These are phyloP conservation scores for Oryza australiensis DNA, from an alignment of 176 grass and related monocot genomes.

Conservation along the genomic window DNA sequence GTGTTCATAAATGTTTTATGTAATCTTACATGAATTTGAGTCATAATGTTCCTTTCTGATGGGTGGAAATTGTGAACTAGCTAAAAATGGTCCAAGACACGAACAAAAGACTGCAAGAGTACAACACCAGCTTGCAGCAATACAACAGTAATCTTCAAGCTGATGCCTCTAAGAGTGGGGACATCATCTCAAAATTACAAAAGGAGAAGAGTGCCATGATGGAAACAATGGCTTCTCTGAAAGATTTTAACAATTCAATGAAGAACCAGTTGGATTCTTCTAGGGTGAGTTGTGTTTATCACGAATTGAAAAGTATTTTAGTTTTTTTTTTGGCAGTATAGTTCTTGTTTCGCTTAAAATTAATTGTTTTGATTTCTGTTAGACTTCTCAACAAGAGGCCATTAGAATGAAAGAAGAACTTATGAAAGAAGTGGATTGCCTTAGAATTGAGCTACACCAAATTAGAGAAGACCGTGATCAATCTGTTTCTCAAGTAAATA, in stretches of 20 bases:
- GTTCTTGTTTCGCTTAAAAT: not conserved
- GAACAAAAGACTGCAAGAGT: slow-evolving; percentile 69
- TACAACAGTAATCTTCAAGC: slow-evolving; percentile 95
- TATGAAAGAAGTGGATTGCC: slow-evolving; percentile 62
- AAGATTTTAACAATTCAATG: slow-evolving; percentile 64
- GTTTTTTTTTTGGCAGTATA: not conserved
- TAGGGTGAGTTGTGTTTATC: slow-evolving; percentile 41
- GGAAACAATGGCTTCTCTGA: slow-evolving; percentile 60
- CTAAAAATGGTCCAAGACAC: slow-evolving; percentile 89
- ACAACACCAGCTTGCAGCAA: slow-evolving; percentile 84
- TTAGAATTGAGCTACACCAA: slow-evolving; percentile 69
- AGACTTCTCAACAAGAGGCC: slow-evolving; percentile 83
- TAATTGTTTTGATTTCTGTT: slow-evolving; percentile 24
- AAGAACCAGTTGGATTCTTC: slow-evolving; percentile 77
- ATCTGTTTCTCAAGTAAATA: slow-evolving; percentile 52
- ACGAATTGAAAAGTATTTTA: not conserved
- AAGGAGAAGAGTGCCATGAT: slow-evolving; percentile 87
- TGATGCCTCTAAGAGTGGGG: slow-evolving; percentile 67
- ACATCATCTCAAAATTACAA: slow-evolving; percentile 68
- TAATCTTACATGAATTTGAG: not conserved
- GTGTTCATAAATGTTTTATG: not conserved
- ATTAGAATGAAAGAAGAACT: slow-evolving; percentile 74
- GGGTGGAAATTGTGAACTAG: slow-evolving; percentile 39
- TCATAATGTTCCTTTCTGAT: slow-evolving; percentile 13
- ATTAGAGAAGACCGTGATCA: slow-evolving; percentile 69